These are phyloP conservation scores for Paramecium primaurelia DNA, from an alignment of 73 alveolate genomes.

Conservation along the genomic window DNA sequence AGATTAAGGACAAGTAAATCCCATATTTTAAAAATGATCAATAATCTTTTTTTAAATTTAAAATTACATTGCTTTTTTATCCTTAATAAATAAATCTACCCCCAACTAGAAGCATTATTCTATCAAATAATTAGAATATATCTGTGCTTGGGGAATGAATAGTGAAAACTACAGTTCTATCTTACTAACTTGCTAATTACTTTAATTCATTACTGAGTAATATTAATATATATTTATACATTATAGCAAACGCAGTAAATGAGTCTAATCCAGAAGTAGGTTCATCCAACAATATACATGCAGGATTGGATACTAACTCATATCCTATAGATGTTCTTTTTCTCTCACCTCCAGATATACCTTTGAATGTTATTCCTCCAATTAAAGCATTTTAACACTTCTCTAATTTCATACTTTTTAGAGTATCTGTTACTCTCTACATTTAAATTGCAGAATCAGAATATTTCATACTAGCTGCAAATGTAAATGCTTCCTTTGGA, in stretches of 20 bases:
- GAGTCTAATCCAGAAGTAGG: slow-evolving; percentile 73
- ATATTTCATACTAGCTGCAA: slow-evolving; percentile 62
- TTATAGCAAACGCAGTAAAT: slow-evolving; percentile 49
- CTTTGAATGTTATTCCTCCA: slow-evolving; percentile 65
- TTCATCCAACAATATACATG: slow-evolving; percentile 59
- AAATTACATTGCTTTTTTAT: not conserved
- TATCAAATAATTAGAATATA: slow-evolving; percentile 61
- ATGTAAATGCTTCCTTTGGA: slow-evolving; percentile 57
- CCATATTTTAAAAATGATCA: slow-evolving; percentile 21
- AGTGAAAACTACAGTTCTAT: slow-evolving; percentile 55
- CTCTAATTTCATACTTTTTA: slow-evolving; percentile 55
- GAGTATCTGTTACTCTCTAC: slow-evolving; percentile 53
- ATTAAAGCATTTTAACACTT: slow-evolving; percentile 66
- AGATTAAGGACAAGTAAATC: slow-evolving; percentile 40
- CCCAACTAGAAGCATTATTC: slow-evolving; percentile 59
- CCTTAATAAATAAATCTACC: slow-evolving; percentile 62
- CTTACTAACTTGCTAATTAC: slow-evolving; percentile 10
- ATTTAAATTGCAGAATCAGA: not conserved
- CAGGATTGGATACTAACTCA: slow-evolving; percentile 61
- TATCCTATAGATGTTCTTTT: slow-evolving; percentile 64
- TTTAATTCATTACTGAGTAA: not conserved
- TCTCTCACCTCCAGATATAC: slow-evolving; percentile 70
- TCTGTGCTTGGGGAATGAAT: slow-evolving; percentile 65
- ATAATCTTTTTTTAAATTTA: not conserved
- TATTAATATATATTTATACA: not conserved